These are phyloP conservation scores for Aspergillus sp. DNA, from an alignment of 2,329 filamentous ascomycete species.

Conservation along the genomic window DNA sequence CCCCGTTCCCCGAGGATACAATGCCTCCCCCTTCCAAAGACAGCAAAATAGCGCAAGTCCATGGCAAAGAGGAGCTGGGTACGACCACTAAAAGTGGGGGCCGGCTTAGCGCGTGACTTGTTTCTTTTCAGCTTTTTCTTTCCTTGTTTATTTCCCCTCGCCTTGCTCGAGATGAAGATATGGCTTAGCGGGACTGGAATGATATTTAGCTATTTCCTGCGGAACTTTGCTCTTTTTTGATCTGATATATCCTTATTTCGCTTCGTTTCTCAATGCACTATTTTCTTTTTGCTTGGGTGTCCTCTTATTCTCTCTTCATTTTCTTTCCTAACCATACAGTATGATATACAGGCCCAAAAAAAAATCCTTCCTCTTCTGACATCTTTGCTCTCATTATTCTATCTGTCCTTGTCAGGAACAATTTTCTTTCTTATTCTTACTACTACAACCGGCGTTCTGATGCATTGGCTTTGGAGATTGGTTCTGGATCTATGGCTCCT, in stretches of 20 bases:
- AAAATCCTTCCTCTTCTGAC: constrained; percentile 7
- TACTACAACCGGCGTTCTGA: constrained; percentile 25
- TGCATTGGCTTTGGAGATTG: constrained; percentile 27
- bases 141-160: constrained; percentile 16
- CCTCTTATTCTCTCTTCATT: constrained; percentile 7
- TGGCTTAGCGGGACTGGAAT: constrained; percentile 26
- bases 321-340: constrained; percentile 12
- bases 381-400: constrained; percentile 3
- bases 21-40: constrained; percentile 33
- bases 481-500: constrained; percentile 14
- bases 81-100: constrained; percentile 44
- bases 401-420: constrained; percentile 10
- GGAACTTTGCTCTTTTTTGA: constrained; percentile 9
- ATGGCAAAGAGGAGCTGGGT: constrained; percentile 59
- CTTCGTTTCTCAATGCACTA: constrained; percentile 9
- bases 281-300: constrained; percentile 6
- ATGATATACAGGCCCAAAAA: constrained; percentile 13
- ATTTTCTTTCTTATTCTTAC: constrained; percentile 8
- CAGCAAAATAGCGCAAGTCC: constrained; percentile 50
- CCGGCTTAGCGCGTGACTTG: constrained; percentile 7
- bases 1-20: constrained; percentile 26
- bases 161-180: constrained; percentile 32
- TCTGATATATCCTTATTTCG: constrained; percentile 9
- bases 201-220: constrained; percentile 9
- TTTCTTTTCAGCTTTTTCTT: neutral